Conservation (phyloP, 2,329 filamentous ascomycete genomes). For the Colletotrichum higginsianum region DNA sequence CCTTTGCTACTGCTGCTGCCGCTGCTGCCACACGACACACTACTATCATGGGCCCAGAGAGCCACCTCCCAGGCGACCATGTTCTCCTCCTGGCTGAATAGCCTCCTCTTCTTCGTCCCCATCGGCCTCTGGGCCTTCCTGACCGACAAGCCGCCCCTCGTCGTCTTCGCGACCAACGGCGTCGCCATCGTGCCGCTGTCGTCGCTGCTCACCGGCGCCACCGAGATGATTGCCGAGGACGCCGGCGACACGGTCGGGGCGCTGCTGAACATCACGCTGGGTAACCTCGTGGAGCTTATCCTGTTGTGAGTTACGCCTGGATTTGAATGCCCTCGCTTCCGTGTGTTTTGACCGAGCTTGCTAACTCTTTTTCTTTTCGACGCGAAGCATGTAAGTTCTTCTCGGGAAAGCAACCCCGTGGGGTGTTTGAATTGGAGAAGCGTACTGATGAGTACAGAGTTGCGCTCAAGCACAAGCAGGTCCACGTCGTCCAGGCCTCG, state of each 20-base stretch:
- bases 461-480: constrained; percentile 70
- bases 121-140: constrained; percentile 73
- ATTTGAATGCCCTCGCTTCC: too few relatives aligned
- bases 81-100: constrained; percentile 69
- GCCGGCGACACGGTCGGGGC: constrained; percentile 73
- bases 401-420: too few relatives aligned
- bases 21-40: background rate
- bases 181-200: constrained; percentile 73
- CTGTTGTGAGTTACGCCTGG: constrained; percentile 61
- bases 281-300: constrained; percentile 75
- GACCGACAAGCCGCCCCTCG: constrained; percentile 51
- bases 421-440: background rate
- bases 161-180: constrained; percentile 72
- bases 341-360: background rate
- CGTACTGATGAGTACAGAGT: constrained; percentile 59
- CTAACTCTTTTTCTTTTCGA: constrained; percentile 37
- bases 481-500: constrained; percentile 82
- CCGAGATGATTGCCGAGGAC: constrained; percentile 70
- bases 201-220: constrained; percentile 70
- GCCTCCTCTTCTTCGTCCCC: constrained; percentile 79
- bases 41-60: background rate
- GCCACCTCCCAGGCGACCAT: constrained; percentile 43
- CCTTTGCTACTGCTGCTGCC: too few relatives aligned
- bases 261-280: constrained; percentile 73
- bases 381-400: constrained; percentile 51